These are phyloP conservation scores for Colletotrichum chlorophyti DNA, from an alignment of 2,329 filamentous ascomycete species.

Conservation along the genomic window DNA sequence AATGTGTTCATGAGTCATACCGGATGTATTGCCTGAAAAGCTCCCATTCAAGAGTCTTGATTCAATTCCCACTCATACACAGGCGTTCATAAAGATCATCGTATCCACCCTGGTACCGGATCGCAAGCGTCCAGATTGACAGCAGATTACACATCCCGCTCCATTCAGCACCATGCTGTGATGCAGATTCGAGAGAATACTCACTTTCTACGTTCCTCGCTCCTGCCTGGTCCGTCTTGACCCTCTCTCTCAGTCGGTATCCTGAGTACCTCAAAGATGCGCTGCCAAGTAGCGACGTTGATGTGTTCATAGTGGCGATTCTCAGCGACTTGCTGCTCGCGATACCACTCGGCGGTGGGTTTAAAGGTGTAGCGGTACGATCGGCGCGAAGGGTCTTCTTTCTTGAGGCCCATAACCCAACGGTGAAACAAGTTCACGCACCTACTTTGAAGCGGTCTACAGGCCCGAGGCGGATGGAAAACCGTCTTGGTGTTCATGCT, in stretches of 20 bases:
- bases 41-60: too few species aligned
- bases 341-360: constrained; percentile 61
- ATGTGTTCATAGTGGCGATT: constrained; percentile 59
- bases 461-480: constrained; percentile 53
- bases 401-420: constrained; percentile 36
- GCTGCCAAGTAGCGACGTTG: constrained; percentile 50
- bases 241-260: background rate
- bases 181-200: background rate
- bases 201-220: background rate
- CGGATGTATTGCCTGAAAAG: too few species aligned
- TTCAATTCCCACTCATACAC: too few species aligned
- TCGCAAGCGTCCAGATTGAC: too few species aligned
- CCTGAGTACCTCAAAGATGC: constrained; percentile 40
- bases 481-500: constrained; percentile 42
- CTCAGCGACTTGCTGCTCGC: constrained; percentile 47
- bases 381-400: constrained; percentile 25
- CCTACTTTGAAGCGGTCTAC: constrained; percentile 32
- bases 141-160: too few species aligned
- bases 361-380: constrained; percentile 48
- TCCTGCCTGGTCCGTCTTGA: background rate
- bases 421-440: constrained; percentile 55
- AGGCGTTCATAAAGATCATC: too few species aligned
- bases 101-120: too few species aligned
- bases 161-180: too few species aligned
- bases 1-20: too few species aligned